These are phyloP conservation scores for Eustoma russellianum DNA, from an alignment of 257 asterid species.

Conservation along the genomic window DNA sequence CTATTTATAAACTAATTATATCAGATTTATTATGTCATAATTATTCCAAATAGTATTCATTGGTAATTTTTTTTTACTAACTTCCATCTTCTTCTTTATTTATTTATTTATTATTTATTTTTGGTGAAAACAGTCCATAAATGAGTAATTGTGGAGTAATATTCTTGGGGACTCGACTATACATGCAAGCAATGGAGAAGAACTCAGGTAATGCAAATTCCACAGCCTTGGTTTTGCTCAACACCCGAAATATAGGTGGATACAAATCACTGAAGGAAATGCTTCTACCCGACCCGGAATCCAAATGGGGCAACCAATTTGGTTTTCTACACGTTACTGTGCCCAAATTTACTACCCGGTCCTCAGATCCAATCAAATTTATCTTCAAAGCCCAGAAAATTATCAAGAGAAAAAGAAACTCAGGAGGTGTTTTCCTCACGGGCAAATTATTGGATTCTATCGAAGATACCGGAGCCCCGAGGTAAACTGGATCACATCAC, in stretches of 20 bases:
- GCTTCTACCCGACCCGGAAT: conserved; percentile 41
- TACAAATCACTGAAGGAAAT: conserved; percentile 65
- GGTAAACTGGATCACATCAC: conserved; percentile 19
- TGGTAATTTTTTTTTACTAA: no score
- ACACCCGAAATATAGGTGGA: conserved; percentile 63
- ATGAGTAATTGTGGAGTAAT: conserved; percentile 76
- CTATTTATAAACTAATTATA: no score
- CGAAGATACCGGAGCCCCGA: conserved; percentile 55
- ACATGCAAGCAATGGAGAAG: conserved; percentile 40
- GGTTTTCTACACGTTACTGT: conserved; percentile 65
- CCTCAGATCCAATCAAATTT: conserved; percentile 31
- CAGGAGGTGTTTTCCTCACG: conserved; percentile 47
- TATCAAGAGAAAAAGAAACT: conserved; percentile 43
- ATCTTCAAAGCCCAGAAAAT: conserved; percentile 32
- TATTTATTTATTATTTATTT: no score
- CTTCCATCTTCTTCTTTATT: no score
- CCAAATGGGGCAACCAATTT: conserved; percentile 82
- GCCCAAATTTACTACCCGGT: conserved; percentile 21
- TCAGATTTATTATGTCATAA: no score
- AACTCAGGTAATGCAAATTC: conserved; percentile 28
- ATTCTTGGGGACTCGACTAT: conserved; percentile 53
- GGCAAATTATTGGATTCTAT: conserved; percentile 47
- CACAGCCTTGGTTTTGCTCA: conserved; percentile 65
- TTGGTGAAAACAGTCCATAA: conserved; percentile 37
- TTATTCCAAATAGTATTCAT: no score